These are phyloP conservation scores for Sergeia podlipaevii DNA, from an alignment of 208 protist species.

Conservation along the genomic window DNA sequence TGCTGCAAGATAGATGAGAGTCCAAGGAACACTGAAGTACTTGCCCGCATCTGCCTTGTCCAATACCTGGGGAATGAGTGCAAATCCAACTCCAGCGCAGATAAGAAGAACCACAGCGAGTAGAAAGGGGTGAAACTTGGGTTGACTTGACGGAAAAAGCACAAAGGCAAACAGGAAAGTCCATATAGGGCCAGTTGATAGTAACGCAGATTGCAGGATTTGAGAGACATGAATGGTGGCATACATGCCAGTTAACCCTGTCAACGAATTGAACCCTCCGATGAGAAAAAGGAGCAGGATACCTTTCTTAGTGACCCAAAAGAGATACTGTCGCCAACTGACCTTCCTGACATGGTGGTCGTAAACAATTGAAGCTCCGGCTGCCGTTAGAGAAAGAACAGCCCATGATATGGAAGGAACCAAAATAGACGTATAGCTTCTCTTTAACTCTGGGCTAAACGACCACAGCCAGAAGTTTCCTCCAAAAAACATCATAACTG, in stretches of 20 bases:
- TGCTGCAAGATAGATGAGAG: conserved; percentile 23
- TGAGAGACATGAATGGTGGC: conserved; percentile 26
- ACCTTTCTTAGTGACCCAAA: conserved; percentile 25
- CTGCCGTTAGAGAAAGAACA: conserved; percentile 15
- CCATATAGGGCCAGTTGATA: conserved; percentile 43
- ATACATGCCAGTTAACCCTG: conserved; percentile 34
- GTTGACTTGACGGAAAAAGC: conserved; percentile 31
- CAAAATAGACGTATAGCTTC: conserved; percentile 31
- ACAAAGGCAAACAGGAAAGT: conserved; percentile 28
- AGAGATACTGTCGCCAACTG: conserved; percentile 11
- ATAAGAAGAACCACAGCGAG: conserved; percentile 22
- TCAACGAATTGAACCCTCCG: conserved; percentile 38
- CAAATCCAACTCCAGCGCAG: conserved; percentile 18
- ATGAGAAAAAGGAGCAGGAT: conserved; percentile 29
- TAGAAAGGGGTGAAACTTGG: conserved; percentile 19
- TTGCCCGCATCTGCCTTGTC: conserved; percentile 10
- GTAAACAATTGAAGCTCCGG: conserved; percentile 1
- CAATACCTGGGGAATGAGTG: conserved; percentile 23
- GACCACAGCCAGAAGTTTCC: conserved; percentile 54
- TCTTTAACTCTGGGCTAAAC: conserved; percentile 25
- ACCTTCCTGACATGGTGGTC: conserved; percentile 4
- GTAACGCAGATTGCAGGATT: conserved; percentile 31
- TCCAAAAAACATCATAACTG: conserved; percentile 41
- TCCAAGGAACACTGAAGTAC: conserved; percentile 38
- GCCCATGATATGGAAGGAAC: conserved; percentile 26